phyloP scores from a whole-genome alignment of 2,329 filamentous ascomycete species.

The Pochonia chlamydosporia region DNA sequence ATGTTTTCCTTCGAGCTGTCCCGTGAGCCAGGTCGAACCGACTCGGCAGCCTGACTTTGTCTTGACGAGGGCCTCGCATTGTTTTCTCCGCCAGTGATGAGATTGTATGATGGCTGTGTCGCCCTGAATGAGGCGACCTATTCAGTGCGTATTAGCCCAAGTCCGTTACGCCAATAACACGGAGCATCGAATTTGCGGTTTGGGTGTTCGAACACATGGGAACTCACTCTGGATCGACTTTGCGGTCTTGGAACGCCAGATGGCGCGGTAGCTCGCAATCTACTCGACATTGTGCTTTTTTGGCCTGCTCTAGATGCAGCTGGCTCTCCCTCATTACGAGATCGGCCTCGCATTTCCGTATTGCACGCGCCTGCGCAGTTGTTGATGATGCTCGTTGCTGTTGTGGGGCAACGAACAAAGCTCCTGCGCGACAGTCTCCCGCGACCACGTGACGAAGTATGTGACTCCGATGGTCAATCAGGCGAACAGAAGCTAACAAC shows the following conservation, averaged over 20 bases:
- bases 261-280: conserved; percentile 27
- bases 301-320: conserved; percentile 22
- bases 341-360: conserved; percentile 27
- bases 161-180: too few relatives aligned
- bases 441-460: conserved; percentile 5
- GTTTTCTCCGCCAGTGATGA: conserved; percentile 49
- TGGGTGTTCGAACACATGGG: too few relatives aligned
- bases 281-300: conserved; percentile 22
- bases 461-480: too few relatives aligned
- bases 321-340: conserved; percentile 23
- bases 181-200: too few relatives aligned
- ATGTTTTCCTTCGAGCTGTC: conserved; percentile 57
- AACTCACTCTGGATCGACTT: conserved; percentile 34
- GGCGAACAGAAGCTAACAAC: too few relatives aligned
- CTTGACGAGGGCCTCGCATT: conserved; percentile 32
- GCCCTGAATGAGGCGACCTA: conserved; percentile 43
- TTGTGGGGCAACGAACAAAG: not conserved
- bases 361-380: not conserved
- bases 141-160: too few relatives aligned
- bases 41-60: conserved; percentile 34
- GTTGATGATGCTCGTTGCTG: not conserved
- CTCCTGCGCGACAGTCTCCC: conserved; percentile 1
- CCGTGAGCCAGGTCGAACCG: conserved; percentile 41
- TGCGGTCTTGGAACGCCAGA: conserved; percentile 31
- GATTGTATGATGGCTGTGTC: conserved; percentile 53